Evolutionary conservation across 2,329 filamentous ascomycete genomes (phyloP), one percentile per base, ranked within the genome.

Genomic region (Aspergillus udagawae): DNA sequence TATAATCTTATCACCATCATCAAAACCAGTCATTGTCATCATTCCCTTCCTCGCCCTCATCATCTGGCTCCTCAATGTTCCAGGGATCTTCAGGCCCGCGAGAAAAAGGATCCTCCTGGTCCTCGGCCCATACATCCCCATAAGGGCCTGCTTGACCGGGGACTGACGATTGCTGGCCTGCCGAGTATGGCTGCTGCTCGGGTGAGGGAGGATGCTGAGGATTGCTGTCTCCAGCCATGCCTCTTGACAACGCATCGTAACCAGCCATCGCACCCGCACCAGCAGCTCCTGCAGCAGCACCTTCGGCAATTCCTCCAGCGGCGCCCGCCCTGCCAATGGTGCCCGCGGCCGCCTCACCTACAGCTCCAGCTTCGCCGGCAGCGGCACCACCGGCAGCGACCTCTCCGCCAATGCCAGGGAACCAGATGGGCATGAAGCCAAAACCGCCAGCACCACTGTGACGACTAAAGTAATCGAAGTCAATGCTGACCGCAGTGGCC

Each of bases 401-500:
- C 20, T 73, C 75, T 4, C 73, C 76, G 14, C 77, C 77, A 8
- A 72, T 66, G 7, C 73, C 76, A 1, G 79, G 78, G 57, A 83
- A 74, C 72, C 78, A 81, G 51, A 85, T 65, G 0, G 84, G 84
- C 67, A 86, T 77, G 42, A 80, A 77, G 1, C 80, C 75, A 47
- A 79, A 68, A 17, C 79, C 73, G 9, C 77, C 77, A 2, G 73
- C 68, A 20, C 75, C 70, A 53, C 82, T 84, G 60, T 86, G 83
- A 1, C 84, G 77, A 57, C 83, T 86, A 73, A 88, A 88, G 70
- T 87, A 88, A 67, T 88, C 85, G 58, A 87, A 87, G 65, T 88
- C 85, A 49, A 87, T 80, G 55, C 78, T 84, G 12, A 87, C 84
- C 6, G 85, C 85, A 0, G 85, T 86, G 9, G 85, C 84, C 8